Conservation (phyloP, 306 rosid genomes). For the Trifolium repens region DNA sequence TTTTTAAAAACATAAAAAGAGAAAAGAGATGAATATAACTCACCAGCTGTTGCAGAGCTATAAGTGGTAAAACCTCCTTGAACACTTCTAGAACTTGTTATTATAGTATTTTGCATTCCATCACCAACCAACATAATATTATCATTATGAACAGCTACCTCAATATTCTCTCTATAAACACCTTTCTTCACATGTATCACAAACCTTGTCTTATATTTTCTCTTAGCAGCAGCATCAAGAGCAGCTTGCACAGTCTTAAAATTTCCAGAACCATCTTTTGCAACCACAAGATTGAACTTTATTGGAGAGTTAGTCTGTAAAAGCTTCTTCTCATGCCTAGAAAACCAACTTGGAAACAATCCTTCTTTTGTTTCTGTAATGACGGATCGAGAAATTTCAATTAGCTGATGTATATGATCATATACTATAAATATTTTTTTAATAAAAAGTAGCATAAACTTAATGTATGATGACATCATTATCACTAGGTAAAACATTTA, state of each 20-base stretch:
- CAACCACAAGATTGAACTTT: constrained; percentile 69
- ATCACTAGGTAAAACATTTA: too few species aligned
- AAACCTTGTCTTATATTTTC: constrained; percentile 53
- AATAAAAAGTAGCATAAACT: too few species aligned
- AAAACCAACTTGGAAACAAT: constrained; percentile 72
- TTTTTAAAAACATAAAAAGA: background rate
- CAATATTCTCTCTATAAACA: constrained; percentile 74
- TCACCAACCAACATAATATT: constrained; percentile 77
- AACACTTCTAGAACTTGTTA: constrained; percentile 65
- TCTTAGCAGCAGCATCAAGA: constrained; percentile 62
- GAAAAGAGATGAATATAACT: background rate
- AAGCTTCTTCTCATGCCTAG: constrained; percentile 57
- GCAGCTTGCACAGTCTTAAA: constrained; percentile 75
- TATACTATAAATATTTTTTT: background rate
- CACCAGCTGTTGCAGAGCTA: constrained; percentile 88
- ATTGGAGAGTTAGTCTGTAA: constrained; percentile 38
- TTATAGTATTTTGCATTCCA: constrained; percentile 61
- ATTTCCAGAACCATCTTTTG: constrained; percentile 81
- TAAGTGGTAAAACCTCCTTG: constrained; percentile 74
- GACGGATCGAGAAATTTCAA: background rate
- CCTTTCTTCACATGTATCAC: constrained; percentile 77
- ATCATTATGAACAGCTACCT: constrained; percentile 58
- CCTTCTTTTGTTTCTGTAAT: background rate
- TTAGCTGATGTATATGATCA: background rate
- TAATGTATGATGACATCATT: too few species aligned